Base-by-base conservation (phyloP, 1,139 yeast genomes). In the Casaregolazyma suthepensis region DNA sequence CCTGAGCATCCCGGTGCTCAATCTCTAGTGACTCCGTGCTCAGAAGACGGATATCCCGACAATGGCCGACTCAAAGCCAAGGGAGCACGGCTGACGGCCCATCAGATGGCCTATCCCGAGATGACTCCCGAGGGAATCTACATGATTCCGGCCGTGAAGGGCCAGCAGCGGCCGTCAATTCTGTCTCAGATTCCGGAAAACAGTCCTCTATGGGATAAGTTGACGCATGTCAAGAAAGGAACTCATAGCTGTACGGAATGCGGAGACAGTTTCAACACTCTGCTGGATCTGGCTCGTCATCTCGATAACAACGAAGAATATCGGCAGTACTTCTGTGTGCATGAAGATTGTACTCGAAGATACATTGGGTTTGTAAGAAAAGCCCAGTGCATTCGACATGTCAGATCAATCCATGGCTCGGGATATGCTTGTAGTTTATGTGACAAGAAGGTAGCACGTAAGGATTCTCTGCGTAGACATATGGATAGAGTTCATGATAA, bases 381-480 rank as follows among this genome's bases (percentile, higher is more conserved):
- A 50, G 81, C 82, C 5, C 86, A 83, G 59, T 75, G 84, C 57
- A 72, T 79, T 56, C 77, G 88, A 56, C 90, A 85, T 61, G 77
- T 81, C 56, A 76, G 79, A 35, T 73, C 77, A 42, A 83, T 82
- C 58, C 90, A 85, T 63, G 63, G 58, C n/a, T 7, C 40, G 1
- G 23, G 52, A 12, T 37, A 31, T n/a, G 2, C 26, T 13, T 49
- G 52, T 22, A 50, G 59, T 23, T 64, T 68, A 50, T 84, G 89
- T 62, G 73, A 72, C 23, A 81, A 80, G 61, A 67, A 67, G 5
- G 83, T 83, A 62, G 77, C 79, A 56, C 70, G 89, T 52, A 77
- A 76, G 56, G 68, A 61, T 45, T 53, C 60, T 18, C 50, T 58
- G 55, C 54, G 51, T 23, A 52, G 66, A 5, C 66, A 63, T 54